phyloP scores from a whole-genome alignment of 768 basidiomycete species.

The Trametes gibbosa region DNA sequence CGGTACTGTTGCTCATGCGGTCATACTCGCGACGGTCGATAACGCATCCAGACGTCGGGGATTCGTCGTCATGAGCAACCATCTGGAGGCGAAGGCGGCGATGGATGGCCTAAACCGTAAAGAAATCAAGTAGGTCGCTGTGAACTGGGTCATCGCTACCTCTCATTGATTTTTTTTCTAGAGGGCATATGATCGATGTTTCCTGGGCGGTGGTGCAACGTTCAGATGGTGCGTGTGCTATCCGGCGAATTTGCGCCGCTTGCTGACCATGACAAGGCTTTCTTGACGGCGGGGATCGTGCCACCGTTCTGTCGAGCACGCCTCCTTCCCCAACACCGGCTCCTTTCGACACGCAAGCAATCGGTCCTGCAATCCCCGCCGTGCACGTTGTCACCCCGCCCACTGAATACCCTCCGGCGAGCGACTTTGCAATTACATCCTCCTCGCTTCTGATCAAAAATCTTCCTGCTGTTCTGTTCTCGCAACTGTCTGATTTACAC shows the following conservation, averaged over 20 bases:
- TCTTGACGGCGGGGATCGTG: constrained; percentile 78
- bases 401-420: constrained; percentile 11
- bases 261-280: constrained; percentile 48
- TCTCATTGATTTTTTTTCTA: constrained; percentile 28
- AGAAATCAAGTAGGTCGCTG: constrained; percentile 56
- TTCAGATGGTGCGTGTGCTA: constrained; percentile 56
- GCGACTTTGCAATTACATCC: constrained; percentile 8
- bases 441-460: constrained; percentile 56
- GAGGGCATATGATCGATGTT: constrained; percentile 74
- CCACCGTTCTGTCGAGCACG: constrained; percentile 55
- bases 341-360: constrained; percentile 26
- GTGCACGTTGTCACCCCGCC: constrained; percentile 20
- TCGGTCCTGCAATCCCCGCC: constrained; percentile 27
- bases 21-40: constrained; percentile 81
- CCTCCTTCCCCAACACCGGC: constrained; percentile 32
- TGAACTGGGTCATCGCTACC: not conserved
- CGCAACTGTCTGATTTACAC: constrained; percentile 61
- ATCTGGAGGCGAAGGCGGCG: constrained; percentile 67
- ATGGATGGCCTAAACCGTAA: constrained; percentile 67
- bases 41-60: constrained; percentile 81
- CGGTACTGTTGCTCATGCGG: constrained; percentile 71
- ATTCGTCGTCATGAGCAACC: constrained; percentile 76
- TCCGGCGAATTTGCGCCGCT: not conserved
- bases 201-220: constrained; percentile 89
- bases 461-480: constrained; percentile 64